Evolutionary conservation across 805 yeast genomes (phyloP).

Genomic region (Candida golubevii): DNA sequence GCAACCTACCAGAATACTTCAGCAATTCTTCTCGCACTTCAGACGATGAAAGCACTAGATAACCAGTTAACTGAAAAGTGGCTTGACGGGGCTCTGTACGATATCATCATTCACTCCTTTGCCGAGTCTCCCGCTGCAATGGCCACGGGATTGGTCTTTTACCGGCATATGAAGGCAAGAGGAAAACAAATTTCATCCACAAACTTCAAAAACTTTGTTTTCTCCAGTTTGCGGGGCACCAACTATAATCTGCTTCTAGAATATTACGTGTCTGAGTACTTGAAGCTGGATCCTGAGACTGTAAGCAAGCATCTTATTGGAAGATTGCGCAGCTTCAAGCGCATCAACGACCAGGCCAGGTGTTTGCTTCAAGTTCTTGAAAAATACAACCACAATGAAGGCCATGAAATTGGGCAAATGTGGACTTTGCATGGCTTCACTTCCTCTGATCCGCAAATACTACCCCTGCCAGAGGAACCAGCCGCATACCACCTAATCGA

Average conservation of each 20-base stretch:
- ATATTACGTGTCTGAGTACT: constrained; percentile 8
- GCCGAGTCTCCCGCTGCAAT: constrained; percentile 27
- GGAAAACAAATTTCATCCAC: constrained; percentile 10
- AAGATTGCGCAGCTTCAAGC: constrained; percentile 3
- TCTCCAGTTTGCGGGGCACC: constrained; percentile 10
- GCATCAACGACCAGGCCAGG: constrained; percentile 4
- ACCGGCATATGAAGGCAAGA: constrained; percentile 16
- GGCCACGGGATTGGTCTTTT: constrained; percentile 23
- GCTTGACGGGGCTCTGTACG: constrained; percentile 29
- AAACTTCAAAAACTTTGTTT: constrained; percentile 22
- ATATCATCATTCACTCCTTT: constrained; percentile 26
- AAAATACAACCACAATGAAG: neutral
- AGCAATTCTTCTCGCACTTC: constrained; percentile 18
- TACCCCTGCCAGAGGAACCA: constrained; percentile 18
- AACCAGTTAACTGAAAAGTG: constrained; percentile 17
- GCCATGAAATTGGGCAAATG: neutral
- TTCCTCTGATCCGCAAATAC: neutral
- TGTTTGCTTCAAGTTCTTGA: constrained; percentile 5
- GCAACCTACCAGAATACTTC: constrained; percentile 32
- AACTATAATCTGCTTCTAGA: constrained; percentile 9
- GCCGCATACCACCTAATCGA: constrained; percentile 17
- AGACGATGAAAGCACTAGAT: constrained; percentile 13
- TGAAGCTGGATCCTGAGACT: constrained; percentile 1
- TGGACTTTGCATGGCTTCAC: constrained; percentile 6
- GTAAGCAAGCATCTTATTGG: constrained; percentile 2